phyloP scores from a whole-genome alignment of 2,329 filamentous ascomycete species.

The Aotearoamyces nothofagi region DNA sequence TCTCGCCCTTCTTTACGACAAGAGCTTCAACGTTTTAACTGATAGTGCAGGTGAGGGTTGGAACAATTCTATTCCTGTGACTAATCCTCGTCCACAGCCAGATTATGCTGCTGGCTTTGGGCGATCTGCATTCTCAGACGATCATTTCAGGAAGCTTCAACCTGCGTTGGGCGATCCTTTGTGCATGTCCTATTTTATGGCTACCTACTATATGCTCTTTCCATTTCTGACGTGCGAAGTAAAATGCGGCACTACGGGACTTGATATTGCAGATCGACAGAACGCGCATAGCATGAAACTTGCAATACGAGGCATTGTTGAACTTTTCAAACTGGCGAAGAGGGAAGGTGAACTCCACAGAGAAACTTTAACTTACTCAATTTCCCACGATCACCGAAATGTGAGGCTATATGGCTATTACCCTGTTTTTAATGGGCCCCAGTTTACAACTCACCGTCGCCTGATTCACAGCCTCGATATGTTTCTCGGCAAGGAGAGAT shows the following conservation, averaged over 20 bases:
- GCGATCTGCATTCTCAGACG: conserved; percentile 24
- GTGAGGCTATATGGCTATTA: conserved; percentile 18
- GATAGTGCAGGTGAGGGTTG: conserved; percentile 27
- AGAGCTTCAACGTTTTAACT: conserved; percentile 17
- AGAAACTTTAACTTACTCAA: conserved; percentile 26
- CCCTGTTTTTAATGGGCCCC: conserved; percentile 5
- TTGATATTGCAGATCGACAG: conserved; percentile 22
- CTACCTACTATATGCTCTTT: conserved; percentile 29
- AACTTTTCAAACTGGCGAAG: conserved; percentile 9
- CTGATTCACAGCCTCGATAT: conserved; percentile 13
- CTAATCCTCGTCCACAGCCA: conserved; percentile 23
- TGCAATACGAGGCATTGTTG: conserved; percentile 20
- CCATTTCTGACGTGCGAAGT: conserved; percentile 31
- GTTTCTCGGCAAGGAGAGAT: conserved; percentile 14
- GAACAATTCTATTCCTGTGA: conserved; percentile 23
- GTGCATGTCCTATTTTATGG: conserved; percentile 21
- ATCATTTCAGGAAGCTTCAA: conserved; percentile 25
- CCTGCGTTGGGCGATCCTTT: conserved; percentile 19
- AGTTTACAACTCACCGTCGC: conserved; percentile 12
- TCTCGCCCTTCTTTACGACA: conserved; percentile 17
- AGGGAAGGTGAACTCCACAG: conserved; percentile 22
- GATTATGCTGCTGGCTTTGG: conserved; percentile 27
- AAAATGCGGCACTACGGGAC: conserved; percentile 23
- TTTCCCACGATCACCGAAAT: conserved; percentile 1
- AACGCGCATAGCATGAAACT: conserved; percentile 25